phyloP scores from a whole-genome alignment of 805 yeast species.

The Lipomyces yamanashiensis region DNA sequence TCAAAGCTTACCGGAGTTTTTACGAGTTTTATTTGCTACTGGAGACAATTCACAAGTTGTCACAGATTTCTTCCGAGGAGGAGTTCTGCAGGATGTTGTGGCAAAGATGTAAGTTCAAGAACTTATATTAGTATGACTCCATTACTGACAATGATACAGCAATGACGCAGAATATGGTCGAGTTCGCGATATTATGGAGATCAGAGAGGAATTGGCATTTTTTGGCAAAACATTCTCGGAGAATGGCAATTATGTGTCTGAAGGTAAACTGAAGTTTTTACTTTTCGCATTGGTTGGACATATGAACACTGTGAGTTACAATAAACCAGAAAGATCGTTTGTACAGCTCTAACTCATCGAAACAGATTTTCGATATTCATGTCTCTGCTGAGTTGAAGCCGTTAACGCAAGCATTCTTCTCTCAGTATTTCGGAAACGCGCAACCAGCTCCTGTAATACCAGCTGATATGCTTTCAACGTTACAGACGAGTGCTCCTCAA shows the following conservation, averaged over 20 bases:
- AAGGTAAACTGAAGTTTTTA: background rate
- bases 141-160: conserved; percentile 3
- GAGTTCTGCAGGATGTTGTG: background rate
- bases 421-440: too few relatives aligned
- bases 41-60: background rate
- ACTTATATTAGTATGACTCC: background rate
- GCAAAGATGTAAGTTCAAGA: background rate
- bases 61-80: conserved; percentile 5
- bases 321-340: background rate
- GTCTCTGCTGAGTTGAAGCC: background rate
- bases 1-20: background rate
- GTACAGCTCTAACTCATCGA: background rate
- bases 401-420: too few relatives aligned
- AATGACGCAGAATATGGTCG: conserved; percentile 14
- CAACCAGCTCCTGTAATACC: too few relatives aligned
- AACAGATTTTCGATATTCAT: conserved; percentile 2
- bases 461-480: too few relatives aligned
- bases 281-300: conserved; percentile 7
- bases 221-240: conserved; percentile 3
- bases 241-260: conserved; percentile 1
- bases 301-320: background rate
- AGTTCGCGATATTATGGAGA: conserved; percentile 14
- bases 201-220: conserved; percentile 12
- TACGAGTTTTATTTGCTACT: background rate
- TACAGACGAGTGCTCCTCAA: background rate